Evolutionary conservation across 2,329 filamentous ascomycete genomes (phyloP).

Genomic region (Penicillium sp.): DNA sequence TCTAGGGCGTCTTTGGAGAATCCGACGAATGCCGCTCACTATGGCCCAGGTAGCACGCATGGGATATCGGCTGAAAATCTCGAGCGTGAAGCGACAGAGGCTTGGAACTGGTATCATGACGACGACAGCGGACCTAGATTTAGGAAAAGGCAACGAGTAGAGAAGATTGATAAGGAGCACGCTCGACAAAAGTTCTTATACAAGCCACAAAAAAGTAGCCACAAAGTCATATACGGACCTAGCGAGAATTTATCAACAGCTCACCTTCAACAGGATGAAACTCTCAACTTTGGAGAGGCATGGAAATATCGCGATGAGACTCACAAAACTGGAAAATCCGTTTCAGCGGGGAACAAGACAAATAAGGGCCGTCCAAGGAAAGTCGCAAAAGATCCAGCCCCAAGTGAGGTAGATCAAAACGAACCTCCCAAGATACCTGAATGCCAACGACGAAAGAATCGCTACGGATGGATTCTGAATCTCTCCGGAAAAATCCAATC

Average conservation of each 20-base stretch:
- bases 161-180: slow-evolving; percentile 32
- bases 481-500: slow-evolving; percentile 52
- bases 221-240: slow-evolving; percentile 51
- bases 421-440: slow-evolving; percentile 10
- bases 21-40: slow-evolving; percentile 25
- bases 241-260: slow-evolving; percentile 41
- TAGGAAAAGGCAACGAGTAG: slow-evolving; percentile 36
- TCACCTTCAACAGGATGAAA: slow-evolving; percentile 39
- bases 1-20: slow-evolving; percentile 36
- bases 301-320: slow-evolving; percentile 27
- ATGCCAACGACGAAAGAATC: slow-evolving; percentile 21
- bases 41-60: slow-evolving; percentile 40
- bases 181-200: slow-evolving; percentile 42
- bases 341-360: slow-evolving; percentile 15
- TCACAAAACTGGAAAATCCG: background rate
- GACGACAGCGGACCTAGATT: slow-evolving; percentile 40
- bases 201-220: slow-evolving; percentile 23
- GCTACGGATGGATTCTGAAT: slow-evolving; percentile 54
- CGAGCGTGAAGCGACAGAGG: slow-evolving; percentile 42
- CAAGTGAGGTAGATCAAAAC: background rate
- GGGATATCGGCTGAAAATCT: slow-evolving; percentile 40
- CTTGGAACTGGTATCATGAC: slow-evolving; percentile 54
- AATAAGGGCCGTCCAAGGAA: slow-evolving; percentile 17
- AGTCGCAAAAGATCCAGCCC: background rate
- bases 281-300: slow-evolving; percentile 44